phyloP scores from a whole-genome alignment of 305 asterid species.

The Fraxinus dipetala region DNA sequence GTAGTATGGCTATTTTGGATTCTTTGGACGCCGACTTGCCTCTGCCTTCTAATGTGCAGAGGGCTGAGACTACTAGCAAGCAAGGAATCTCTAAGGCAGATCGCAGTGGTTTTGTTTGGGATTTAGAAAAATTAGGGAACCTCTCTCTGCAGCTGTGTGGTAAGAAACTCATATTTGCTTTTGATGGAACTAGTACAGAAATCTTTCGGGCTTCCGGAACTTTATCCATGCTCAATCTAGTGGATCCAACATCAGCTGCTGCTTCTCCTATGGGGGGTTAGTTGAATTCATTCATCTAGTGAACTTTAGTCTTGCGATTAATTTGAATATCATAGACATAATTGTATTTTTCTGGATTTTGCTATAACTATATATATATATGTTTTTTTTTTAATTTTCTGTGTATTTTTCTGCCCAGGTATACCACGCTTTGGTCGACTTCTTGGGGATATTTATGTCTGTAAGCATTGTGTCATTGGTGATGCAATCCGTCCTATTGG shows the following conservation, averaged over 20 bases:
- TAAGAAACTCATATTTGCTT: slow-evolving; percentile 93
- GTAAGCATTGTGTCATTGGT: slow-evolving; percentile 89
- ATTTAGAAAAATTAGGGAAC: slow-evolving; percentile 78
- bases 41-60: slow-evolving; percentile 61
- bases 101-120: slow-evolving; percentile 98
- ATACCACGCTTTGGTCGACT: slow-evolving; percentile 99
- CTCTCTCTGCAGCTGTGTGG: slow-evolving; percentile 90
- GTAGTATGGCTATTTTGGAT: slow-evolving; percentile 97
- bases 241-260: slow-evolving; percentile 97
- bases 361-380: not conserved
- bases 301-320: slow-evolving; percentile 7
- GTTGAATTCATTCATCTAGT: slow-evolving; percentile 4
- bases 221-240: slow-evolving; percentile 92
- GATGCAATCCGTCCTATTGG: slow-evolving; percentile 92
- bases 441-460: slow-evolving; percentile 78
- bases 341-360: not conserved
- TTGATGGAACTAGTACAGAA: slow-evolving; percentile 96
- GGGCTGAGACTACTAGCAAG: slow-evolving; percentile 67
- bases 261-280: slow-evolving; percentile 99
- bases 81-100: slow-evolving; percentile 76
- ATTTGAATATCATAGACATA: not conserved
- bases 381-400: slow-evolving; percentile 4
- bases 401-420: slow-evolving; percentile 45
- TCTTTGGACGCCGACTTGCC: slow-evolving; percentile 85
- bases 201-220: slow-evolving; percentile 79